A percentile compares a stretch with the other conserved stretches of the same genome.
Conservation (phyloP, 2,329 filamentous ascomycete genomes). For the Grosmannia penicillata region DNA sequence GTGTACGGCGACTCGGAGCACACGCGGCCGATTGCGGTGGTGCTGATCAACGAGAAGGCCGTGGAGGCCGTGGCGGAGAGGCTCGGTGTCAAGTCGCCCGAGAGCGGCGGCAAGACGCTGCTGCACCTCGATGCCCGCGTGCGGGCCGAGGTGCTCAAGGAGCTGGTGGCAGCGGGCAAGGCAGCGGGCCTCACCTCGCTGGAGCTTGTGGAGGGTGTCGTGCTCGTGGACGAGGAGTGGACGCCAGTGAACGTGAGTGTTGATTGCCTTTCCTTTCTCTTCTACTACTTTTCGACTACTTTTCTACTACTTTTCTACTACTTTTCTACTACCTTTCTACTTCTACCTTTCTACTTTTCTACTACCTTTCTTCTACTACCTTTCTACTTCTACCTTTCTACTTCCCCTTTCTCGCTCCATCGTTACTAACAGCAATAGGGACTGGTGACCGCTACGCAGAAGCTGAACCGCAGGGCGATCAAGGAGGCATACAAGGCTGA, state of each 20-base stretch:
- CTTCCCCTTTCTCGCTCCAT: neutral
- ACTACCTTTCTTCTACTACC: neutral
- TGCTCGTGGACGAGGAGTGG: constrained; percentile 77
- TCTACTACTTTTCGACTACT: too few relatives aligned
- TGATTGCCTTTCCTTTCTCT: constrained; percentile 11
- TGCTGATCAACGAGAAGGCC: constrained; percentile 52
- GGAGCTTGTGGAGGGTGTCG: constrained; percentile 63
- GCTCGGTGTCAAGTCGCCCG: constrained; percentile 33
- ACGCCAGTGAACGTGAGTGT: constrained; percentile 64
- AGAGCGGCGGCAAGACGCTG: constrained; percentile 16
- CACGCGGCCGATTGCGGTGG: constrained; percentile 67
- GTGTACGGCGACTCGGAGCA: constrained; percentile 65
- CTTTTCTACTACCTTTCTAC: too few relatives aligned
- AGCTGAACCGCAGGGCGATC: constrained; percentile 39
- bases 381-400: too few relatives aligned
- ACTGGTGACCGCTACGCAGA: constrained; percentile 46
- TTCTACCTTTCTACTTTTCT: too few relatives aligned
- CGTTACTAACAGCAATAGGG: constrained; percentile 24
- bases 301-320: too few relatives aligned
- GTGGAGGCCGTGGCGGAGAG: constrained; percentile 44
- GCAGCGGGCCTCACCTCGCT: constrained; percentile 53
- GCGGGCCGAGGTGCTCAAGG: constrained; percentile 45
- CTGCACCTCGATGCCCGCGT: constrained; percentile 54
- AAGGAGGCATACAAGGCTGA: constrained; percentile 35
- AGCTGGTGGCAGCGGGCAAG: constrained; percentile 50